Evolutionary conservation across 2,329 filamentous ascomycete species (phyloP).

Genomic region (Ambrosiella xylebori): DNA sequence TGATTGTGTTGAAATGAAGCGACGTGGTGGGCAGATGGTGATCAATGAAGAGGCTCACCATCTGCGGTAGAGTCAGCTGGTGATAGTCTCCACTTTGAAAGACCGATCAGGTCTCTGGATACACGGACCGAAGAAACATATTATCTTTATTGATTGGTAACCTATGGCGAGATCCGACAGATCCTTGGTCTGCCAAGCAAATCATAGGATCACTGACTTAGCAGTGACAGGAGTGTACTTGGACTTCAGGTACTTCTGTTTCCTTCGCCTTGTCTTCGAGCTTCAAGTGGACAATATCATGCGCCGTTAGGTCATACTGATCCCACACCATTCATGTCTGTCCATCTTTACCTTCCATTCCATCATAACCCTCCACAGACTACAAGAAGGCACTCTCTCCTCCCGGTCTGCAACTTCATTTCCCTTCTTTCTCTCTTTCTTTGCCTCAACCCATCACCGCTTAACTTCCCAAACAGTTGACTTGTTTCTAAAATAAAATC

Average conservation of each 20-base stretch:
- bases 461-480: neutral
- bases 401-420: neutral
- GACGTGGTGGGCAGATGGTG: neutral
- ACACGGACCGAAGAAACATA: too few relatives aligned
- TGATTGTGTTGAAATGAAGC: neutral
- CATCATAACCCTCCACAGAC: neutral
- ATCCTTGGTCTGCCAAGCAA: too few relatives aligned
- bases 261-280: neutral
- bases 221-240: too few relatives aligned
- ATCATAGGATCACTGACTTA: too few relatives aligned
- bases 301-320: neutral
- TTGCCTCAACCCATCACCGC: neutral
- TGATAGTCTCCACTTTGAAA: too few relatives aligned
- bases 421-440: neutral
- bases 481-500: too few relatives aligned
- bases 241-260: too few relatives aligned
- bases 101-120: too few relatives aligned
- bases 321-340: neutral
- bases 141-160: too few relatives aligned
- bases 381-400: neutral
- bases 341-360: neutral
- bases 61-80: too few relatives aligned
- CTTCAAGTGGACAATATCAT: neutral
- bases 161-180: too few relatives aligned
- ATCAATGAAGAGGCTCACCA: neutral